Percentiles rank a stretch among this genome's conserved stretches.
phyloP scores from a whole-genome alignment of 768 basidiomycete genomes.

The Lactarius vividus region DNA sequence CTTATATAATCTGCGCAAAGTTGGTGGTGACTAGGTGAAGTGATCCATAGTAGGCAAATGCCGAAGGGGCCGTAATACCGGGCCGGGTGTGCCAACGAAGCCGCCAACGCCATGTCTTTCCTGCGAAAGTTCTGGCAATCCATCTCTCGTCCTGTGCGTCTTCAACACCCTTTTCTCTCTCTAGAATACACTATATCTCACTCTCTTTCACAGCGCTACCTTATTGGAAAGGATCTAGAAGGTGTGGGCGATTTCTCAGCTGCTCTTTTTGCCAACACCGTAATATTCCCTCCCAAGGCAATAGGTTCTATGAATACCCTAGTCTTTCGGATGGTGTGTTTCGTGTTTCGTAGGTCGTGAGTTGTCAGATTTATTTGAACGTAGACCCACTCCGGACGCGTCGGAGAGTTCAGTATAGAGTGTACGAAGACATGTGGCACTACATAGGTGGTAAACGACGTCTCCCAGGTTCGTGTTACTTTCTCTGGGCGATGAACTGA shows the following conservation, averaged over 20 bases:
- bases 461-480: conserved; percentile 24
- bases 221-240: conserved; percentile 25
- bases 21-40: too few relatives aligned
- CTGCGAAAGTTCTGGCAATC: neutral
- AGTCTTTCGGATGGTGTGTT: conserved; percentile 22
- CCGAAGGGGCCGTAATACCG: too few relatives aligned
- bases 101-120: neutral
- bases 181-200: neutral
- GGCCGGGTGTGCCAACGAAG: too few relatives aligned
- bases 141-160: conserved; percentile 1
- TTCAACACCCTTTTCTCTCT: neutral
- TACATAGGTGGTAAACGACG: conserved; percentile 23
- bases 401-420: conserved; percentile 22
- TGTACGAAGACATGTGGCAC: conserved; percentile 24
- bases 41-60: too few relatives aligned
- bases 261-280: neutral
- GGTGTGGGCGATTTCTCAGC: conserved; percentile 3
- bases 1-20: too few relatives aligned
- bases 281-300: conserved; percentile 14
- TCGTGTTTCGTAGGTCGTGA: neutral
- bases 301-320: conserved; percentile 27
- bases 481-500: neutral
- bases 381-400: conserved; percentile 20
- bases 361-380: neutral
- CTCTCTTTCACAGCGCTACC: conserved; percentile 3